These are phyloP conservation scores for Paxillus rubicundulus DNA, from an alignment of 768 basidiomycete genomes.

Conservation along the genomic window DNA sequence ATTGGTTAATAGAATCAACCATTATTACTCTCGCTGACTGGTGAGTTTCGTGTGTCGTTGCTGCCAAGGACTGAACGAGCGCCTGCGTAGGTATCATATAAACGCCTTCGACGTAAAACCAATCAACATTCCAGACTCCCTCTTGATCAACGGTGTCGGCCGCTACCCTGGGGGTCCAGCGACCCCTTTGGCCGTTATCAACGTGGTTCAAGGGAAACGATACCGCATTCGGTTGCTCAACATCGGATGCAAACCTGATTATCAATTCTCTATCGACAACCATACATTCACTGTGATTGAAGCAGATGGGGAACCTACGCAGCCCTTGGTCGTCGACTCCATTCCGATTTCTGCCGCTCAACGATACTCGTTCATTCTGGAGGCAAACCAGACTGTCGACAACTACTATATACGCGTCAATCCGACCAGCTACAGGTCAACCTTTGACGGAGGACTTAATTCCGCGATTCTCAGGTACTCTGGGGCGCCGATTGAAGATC, in stretches of 20 bases:
- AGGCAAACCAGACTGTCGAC: constrained; percentile 35
- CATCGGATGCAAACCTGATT: constrained; percentile 35
- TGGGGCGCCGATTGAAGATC: constrained; percentile 14
- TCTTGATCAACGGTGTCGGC: constrained; percentile 42
- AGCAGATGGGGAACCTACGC: constrained; percentile 41
- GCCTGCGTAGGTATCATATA: constrained; percentile 16
- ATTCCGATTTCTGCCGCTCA: constrained; percentile 39
- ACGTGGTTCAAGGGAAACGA: constrained; percentile 31
- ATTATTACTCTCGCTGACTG: constrained; percentile 39
- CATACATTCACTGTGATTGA: constrained; percentile 38
- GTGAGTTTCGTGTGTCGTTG: constrained; percentile 7
- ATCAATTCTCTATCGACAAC: constrained; percentile 24
- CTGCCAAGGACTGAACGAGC: too few species aligned
- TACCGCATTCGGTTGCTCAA: constrained; percentile 41
- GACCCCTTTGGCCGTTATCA: constrained; percentile 30
- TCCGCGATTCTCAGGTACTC: constrained; percentile 18
- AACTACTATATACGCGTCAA: constrained; percentile 39
- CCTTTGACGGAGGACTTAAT: constrained; percentile 1
- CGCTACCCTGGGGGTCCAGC: constrained; percentile 25
- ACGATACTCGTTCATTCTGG: constrained; percentile 46
- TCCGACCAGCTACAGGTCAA: constrained; percentile 26
- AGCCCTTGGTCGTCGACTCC: constrained; percentile 39
- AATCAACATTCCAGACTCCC: constrained; percentile 27
- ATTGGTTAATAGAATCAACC: constrained; percentile 24
- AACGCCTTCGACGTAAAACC: constrained; percentile 6